Conservation (phyloP, 768 basidiomycete genomes). For the Tulasnella sp. region DNA sequence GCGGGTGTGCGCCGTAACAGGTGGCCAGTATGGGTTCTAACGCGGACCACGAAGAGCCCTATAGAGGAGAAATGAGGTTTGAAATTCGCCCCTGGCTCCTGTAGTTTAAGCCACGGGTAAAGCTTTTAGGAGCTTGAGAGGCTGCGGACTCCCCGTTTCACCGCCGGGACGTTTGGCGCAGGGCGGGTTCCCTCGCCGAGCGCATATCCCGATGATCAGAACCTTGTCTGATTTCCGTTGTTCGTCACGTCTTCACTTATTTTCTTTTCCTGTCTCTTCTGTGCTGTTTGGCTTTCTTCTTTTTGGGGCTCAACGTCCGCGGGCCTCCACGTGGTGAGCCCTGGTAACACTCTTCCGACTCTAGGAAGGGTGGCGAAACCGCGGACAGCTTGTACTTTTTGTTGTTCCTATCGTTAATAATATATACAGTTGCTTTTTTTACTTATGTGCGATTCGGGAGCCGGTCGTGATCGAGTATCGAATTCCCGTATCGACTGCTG, state of each 20-base stretch:
- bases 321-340: neutral
- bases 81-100: neutral
- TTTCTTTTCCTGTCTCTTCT: neutral
- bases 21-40: neutral
- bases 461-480: no score
- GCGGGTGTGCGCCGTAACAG: neutral
- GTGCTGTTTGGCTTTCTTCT: neutral
- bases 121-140: neutral
- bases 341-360: neutral
- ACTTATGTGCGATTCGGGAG: no score
- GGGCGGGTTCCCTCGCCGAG: neutral
- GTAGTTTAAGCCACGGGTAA: neutral
- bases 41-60: neutral
- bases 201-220: neutral
- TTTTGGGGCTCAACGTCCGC: conserved; percentile 7
- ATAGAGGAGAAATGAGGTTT: neutral
- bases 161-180: neutral
- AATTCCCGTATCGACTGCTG: no score
- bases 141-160: conserved; percentile 2
- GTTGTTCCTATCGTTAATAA: no score
- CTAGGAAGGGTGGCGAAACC: no score
- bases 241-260: no score
- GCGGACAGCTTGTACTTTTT: no score
- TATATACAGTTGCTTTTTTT: no score
- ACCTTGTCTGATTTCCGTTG: neutral